phyloP scores from a whole-genome alignment of 371 early-diverging fungal genomes.

The Catenaria anguillulae region DNA sequence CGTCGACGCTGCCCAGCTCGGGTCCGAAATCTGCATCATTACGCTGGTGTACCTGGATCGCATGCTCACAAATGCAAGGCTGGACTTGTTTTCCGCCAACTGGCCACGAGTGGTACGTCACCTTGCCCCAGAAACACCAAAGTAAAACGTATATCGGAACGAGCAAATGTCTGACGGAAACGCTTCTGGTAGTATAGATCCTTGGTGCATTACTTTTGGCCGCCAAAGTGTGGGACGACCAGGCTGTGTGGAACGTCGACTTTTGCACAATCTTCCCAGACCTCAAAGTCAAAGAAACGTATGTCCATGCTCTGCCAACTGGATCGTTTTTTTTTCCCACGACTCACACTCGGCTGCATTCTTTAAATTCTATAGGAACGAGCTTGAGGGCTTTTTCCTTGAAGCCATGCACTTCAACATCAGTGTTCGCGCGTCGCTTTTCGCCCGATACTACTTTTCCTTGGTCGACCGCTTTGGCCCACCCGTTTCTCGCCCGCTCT shows the following conservation, averaged over 20 bases:
- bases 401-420: constrained; percentile 11
- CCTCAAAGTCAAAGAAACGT: constrained; percentile 38
- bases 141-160: too few relatives aligned
- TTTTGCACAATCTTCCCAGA: constrained; percentile 64
- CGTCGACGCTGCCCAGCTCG: background rate
- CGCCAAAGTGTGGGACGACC: constrained; percentile 76
- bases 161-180: too few relatives aligned
- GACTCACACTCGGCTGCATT: too few relatives aligned
- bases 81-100: constrained; percentile 46
- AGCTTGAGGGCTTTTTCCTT: constrained; percentile 12
- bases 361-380: constrained; percentile 2
- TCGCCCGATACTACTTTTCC: constrained; percentile 11
- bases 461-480: constrained; percentile 1
- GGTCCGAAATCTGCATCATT: constrained; percentile 52
- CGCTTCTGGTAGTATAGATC: too few relatives aligned
- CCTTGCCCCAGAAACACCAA: too few relatives aligned
- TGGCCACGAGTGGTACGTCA: constrained; percentile 46
- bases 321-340: too few relatives aligned
- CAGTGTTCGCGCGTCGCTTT: constrained; percentile 3
- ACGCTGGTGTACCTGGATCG: constrained; percentile 55
- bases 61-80: constrained; percentile 41
- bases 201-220: constrained; percentile 52
- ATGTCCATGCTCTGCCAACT: too few relatives aligned
- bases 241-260: constrained; percentile 71
- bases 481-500: background rate